Conservation (phyloP, 345 rosid genomes). For the Linum trigynum region DNA sequence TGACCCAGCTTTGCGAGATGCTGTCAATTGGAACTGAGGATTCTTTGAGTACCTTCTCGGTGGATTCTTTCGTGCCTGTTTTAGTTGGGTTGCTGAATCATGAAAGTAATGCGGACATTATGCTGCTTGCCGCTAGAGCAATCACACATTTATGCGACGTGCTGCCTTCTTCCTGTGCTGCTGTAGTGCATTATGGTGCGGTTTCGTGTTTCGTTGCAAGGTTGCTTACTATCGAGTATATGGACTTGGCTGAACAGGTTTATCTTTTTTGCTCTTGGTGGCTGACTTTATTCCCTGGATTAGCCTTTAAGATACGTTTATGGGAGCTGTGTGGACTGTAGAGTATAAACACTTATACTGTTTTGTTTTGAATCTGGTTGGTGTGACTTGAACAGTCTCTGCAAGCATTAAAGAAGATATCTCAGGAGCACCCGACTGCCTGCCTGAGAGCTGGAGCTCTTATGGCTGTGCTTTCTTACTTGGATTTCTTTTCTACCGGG, state of each 20-base stretch:
- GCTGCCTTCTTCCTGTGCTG: conserved; percentile 93
- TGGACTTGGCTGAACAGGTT: conserved; percentile 99
- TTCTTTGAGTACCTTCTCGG: conserved; percentile 84
- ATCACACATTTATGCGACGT: conserved; percentile 95
- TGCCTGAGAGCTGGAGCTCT: conserved; percentile 98
- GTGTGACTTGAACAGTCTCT: conserved; percentile 49
- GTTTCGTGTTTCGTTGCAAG: conserved; percentile 86
- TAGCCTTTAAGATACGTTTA: neutral
- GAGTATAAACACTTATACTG: neutral
- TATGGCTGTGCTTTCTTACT: conserved; percentile 97
- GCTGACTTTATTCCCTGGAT: neutral
- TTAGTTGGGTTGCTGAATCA: conserved; percentile 89
- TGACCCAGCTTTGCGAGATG: conserved; percentile 96
- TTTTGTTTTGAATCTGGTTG: conserved; percentile 1
- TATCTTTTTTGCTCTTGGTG: conserved; percentile 2
- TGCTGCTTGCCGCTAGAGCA: conserved; percentile 98
- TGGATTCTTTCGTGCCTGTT: conserved; percentile 91
- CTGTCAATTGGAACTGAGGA: conserved; percentile 97
- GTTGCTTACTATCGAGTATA: conserved; percentile 91
- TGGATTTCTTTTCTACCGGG: conserved; percentile 99
- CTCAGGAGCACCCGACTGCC: conserved; percentile 99
- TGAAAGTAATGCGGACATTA: conserved; percentile 92
- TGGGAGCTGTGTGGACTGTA: neutral
- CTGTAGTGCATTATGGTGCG: conserved; percentile 96
- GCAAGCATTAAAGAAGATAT: conserved; percentile 98